These are phyloP conservation scores for Bertia moriformis DNA, from an alignment of 2,329 filamentous ascomycete genomes.

Conservation along the genomic window DNA sequence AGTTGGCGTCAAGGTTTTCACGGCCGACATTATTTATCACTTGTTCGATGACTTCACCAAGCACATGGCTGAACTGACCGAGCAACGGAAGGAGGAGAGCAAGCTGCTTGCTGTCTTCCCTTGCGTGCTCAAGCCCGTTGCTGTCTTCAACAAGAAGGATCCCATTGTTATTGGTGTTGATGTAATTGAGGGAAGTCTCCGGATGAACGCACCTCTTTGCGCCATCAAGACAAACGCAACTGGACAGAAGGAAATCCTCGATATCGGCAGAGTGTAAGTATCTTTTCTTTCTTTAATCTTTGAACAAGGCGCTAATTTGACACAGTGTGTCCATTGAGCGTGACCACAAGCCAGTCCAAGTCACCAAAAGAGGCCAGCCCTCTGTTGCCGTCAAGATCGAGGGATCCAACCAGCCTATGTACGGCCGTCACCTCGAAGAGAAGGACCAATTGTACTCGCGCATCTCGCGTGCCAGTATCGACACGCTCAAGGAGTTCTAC, in stretches of 20 bases:
- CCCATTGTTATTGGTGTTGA: constrained; percentile 94
- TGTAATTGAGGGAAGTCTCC: constrained; percentile 77
- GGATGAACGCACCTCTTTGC: constrained; percentile 77
- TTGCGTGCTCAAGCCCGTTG: constrained; percentile 75
- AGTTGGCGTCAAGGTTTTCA: constrained; percentile 92
- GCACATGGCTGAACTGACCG: constrained; percentile 75
- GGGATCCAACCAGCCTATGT: constrained; percentile 78
- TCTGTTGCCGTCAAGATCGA: constrained; percentile 97
- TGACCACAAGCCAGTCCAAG: constrained; percentile 83
- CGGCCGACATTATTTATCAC: constrained; percentile 97
- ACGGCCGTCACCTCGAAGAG: constrained; percentile 90
- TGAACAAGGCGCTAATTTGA: not conserved
- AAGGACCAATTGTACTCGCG: constrained; percentile 74
- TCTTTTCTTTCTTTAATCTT: constrained; percentile 2
- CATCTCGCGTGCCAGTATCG: constrained; percentile 77
- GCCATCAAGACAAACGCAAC: constrained; percentile 74
- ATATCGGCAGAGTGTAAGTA: constrained; percentile 82
- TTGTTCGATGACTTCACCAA: constrained; percentile 92
- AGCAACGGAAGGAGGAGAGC: constrained; percentile 89
- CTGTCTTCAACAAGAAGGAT: constrained; percentile 95
- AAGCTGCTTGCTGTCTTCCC: constrained; percentile 96
- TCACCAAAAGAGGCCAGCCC: constrained; percentile 94
- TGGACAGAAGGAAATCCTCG: constrained; percentile 68
- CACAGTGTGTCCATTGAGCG: constrained; percentile 83
- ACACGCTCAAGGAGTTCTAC: constrained; percentile 93